Conservation (phyloP, 2,329 filamentous ascomycete genomes). For the Cryoendolithus antarcticus region DNA sequence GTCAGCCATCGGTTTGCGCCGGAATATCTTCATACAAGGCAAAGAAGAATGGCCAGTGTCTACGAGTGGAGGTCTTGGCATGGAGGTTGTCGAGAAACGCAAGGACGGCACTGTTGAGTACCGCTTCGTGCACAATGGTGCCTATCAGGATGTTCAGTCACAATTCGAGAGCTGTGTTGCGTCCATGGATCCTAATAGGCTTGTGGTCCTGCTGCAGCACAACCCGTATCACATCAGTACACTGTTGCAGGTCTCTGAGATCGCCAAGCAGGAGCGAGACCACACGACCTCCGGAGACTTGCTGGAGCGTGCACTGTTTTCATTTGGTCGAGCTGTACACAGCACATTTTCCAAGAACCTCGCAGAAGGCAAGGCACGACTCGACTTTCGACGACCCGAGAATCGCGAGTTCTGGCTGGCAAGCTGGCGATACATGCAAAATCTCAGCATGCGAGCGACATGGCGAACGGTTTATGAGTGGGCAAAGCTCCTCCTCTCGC, state of each 20-base stretch:
- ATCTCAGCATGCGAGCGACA: constrained; percentile 79
- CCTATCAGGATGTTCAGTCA: constrained; percentile 62
- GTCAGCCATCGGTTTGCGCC: constrained; percentile 57
- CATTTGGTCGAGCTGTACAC: constrained; percentile 78
- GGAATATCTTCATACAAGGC: constrained; percentile 75
- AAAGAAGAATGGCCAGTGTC: constrained; percentile 78
- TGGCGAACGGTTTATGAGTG: constrained; percentile 90
- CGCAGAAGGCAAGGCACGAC: constrained; percentile 64
- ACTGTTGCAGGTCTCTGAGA: constrained; percentile 79
- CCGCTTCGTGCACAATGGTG: constrained; percentile 59
- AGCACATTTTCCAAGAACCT: constrained; percentile 69
- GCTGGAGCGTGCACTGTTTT: constrained; percentile 81
- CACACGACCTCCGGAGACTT: constrained; percentile 76
- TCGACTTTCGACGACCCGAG: constrained; percentile 71
- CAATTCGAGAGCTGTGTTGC: constrained; percentile 72
- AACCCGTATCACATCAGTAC: constrained; percentile 88
- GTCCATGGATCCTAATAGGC: constrained; percentile 67
- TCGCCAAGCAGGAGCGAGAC: constrained; percentile 84
- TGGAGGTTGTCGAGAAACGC: constrained; percentile 53
- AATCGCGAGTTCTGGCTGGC: constrained; percentile 90
- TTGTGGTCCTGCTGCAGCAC: constrained; percentile 61
- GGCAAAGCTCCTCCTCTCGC: constrained; percentile 68
- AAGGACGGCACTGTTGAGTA: constrained; percentile 56
- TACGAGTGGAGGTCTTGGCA: constrained; percentile 68
- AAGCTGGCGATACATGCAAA: constrained; percentile 76